Percentiles rank a stretch among this genome's conserved stretches.
Evolutionary conservation across 169 alveolate genomes (phyloP).

Genomic region (Plasmodium ovale): DNA sequence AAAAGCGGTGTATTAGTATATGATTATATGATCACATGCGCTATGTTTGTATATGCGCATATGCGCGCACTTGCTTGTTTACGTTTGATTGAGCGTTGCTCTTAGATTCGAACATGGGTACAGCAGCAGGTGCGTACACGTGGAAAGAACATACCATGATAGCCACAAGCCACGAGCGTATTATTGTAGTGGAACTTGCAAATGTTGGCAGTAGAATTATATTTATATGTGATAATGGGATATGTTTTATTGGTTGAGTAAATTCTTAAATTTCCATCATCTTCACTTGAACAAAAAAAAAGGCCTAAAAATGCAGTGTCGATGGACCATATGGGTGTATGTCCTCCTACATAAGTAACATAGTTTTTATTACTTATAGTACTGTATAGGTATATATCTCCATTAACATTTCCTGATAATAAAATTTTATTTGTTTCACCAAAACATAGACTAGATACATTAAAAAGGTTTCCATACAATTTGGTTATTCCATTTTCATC

Average conservation of each 20-base stretch:
- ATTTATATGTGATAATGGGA: conserved; percentile 63
- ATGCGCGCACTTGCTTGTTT: not conserved
- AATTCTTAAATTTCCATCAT: conserved; percentile 74
- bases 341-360: conserved; percentile 74
- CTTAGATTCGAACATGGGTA: not conserved
- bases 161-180: conserved; percentile 66
- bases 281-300: conserved; percentile 66
- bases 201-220: conserved; percentile 52
- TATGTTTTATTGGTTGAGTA: conserved; percentile 72
- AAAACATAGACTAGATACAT: conserved; percentile 64
- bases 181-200: conserved; percentile 67
- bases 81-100: not conserved
- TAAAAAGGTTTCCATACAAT: conserved; percentile 56
- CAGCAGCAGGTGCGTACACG: not conserved
- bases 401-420: conserved; percentile 74
- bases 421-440: conserved; percentile 76
- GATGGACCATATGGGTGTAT: conserved; percentile 73
- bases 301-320: conserved; percentile 72
- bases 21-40: not conserved
- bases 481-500: conserved; percentile 55
- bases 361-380: conserved; percentile 69
- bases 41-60: not conserved
- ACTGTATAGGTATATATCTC: conserved; percentile 71
- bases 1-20: not conserved
- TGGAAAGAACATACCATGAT: conserved; percentile 27